These are phyloP conservation scores for Oryza longistaminata DNA, from an alignment of 176 grass and related monocot species.

Conservation along the genomic window DNA sequence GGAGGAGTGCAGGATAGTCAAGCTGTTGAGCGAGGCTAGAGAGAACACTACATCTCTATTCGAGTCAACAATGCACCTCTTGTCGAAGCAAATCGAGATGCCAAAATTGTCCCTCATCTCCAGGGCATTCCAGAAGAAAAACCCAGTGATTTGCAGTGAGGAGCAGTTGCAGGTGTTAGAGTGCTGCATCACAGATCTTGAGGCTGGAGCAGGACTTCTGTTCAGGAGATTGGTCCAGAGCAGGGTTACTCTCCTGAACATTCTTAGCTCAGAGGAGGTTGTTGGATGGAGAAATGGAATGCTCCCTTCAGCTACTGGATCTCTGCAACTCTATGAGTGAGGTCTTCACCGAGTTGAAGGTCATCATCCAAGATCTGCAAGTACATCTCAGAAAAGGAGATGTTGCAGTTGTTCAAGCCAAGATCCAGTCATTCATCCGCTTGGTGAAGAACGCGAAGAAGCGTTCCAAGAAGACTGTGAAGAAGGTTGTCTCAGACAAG, in stretches of 20 bases:
- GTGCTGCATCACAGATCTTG: conserved; percentile 34
- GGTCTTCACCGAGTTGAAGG: conserved; percentile 31
- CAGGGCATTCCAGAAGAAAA: conserved; percentile 35
- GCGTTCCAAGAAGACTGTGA: conserved; percentile 41
- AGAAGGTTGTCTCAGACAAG: conserved; percentile 13
- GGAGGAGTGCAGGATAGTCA: not conserved
- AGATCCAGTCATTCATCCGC: conserved; percentile 26
- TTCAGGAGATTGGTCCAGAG: conserved; percentile 43
- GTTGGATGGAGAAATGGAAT: conserved; percentile 35
- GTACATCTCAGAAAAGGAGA: conserved; percentile 35
- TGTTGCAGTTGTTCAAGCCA: conserved; percentile 4
- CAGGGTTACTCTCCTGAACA: conserved; percentile 58
- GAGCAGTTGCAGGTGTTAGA: conserved; percentile 12
- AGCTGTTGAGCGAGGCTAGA: conserved; percentile 40
- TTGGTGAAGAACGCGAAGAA: conserved; percentile 47
- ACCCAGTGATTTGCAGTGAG: conserved; percentile 14
- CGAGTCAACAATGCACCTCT: conserved; percentile 16
- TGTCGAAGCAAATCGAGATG: conserved; percentile 11
- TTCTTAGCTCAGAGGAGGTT: conserved; percentile 39
- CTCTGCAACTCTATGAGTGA: conserved; percentile 37
- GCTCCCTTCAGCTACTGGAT: conserved; percentile 34
- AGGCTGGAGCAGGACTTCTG: conserved; percentile 29
- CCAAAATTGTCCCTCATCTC: conserved; percentile 32
- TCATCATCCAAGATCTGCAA: conserved; percentile 36
- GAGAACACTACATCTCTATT: conserved; percentile 49